Evolutionary conservation across 257 asterid genomes (phyloP).

Genomic region (Solanum chaucha): DNA sequence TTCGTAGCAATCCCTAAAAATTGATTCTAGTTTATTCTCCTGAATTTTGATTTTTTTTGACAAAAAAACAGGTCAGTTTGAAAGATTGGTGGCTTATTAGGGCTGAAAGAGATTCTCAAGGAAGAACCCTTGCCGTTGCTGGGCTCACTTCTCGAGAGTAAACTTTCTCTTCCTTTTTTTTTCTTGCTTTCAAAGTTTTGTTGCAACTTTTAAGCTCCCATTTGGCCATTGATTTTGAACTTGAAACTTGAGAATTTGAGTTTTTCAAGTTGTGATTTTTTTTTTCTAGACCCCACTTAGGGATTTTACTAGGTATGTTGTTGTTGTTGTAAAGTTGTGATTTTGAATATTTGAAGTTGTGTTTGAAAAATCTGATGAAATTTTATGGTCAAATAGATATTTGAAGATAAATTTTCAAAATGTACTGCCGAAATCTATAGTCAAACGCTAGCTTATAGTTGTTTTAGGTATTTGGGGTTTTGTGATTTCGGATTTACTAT

Average conservation of each 20-base stretch:
- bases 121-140: constrained; percentile 48
- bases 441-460: not conserved
- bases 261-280: not conserved
- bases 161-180: not conserved
- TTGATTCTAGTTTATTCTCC: not conserved
- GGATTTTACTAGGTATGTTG: not conserved
- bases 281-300: not conserved
- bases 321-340: not conserved
- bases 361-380: not conserved
- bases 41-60: not conserved
- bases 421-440: not conserved
- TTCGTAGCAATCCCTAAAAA: not conserved
- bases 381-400: not conserved
- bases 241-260: not conserved
- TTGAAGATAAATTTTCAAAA: not conserved
- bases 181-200: not conserved
- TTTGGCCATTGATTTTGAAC: not conserved
- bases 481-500: not conserved
- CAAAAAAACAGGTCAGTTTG: constrained; percentile 36
- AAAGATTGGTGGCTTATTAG: constrained; percentile 70
- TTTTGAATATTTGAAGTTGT: not conserved
- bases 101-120: constrained; percentile 26
- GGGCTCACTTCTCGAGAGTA: constrained; percentile 46
- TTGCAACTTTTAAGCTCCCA: not conserved
- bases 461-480: not conserved